Percentiles rank a stretch among this genome's conserved stretches.
phyloP scores from a whole-genome alignment of 2,329 filamentous ascomycete genomes.

The Monosporascus sp. region DNA sequence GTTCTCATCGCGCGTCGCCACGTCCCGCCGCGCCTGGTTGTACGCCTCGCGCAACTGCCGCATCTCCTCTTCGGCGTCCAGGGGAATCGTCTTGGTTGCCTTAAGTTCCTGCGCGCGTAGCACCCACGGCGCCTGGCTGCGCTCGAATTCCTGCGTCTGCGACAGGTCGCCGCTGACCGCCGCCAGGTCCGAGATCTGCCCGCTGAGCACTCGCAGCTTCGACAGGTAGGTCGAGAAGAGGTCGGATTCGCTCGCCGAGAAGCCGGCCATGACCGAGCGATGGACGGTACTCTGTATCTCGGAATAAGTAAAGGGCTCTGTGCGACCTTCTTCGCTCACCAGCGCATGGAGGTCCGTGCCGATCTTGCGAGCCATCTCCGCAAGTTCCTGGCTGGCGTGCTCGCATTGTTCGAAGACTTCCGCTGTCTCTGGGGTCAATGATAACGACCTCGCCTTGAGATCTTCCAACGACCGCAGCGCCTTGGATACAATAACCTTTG shows the following conservation, averaged over 20 bases:
- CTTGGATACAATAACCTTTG: slow-evolving; percentile 79
- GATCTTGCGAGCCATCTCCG: slow-evolving; percentile 59
- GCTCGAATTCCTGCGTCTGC: slow-evolving; percentile 75
- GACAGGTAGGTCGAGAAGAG: slow-evolving; percentile 63
- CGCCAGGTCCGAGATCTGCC: slow-evolving; percentile 64
- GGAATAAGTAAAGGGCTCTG: slow-evolving; percentile 58
- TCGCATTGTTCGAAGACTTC: slow-evolving; percentile 69
- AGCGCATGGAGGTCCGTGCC: slow-evolving; percentile 62
- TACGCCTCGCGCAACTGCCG: slow-evolving; percentile 74
- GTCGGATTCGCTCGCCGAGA: slow-evolving; percentile 57
- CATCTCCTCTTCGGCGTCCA: slow-evolving; percentile 82
- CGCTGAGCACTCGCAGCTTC: slow-evolving; percentile 60
- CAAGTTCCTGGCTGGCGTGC: slow-evolving; percentile 57
- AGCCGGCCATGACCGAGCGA: slow-evolving; percentile 45
- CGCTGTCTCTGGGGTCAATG: slow-evolving; percentile 61
- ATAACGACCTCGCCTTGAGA: slow-evolving; percentile 68
- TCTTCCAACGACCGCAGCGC: slow-evolving; percentile 72
- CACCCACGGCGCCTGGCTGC: slow-evolving; percentile 72
- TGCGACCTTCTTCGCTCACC: slow-evolving; percentile 66
- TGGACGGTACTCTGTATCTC: slow-evolving; percentile 64
- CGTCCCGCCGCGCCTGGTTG: slow-evolving; percentile 66
- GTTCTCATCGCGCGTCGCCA: slow-evolving; percentile 71
- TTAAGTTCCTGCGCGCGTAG: slow-evolving; percentile 76
- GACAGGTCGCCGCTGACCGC: slow-evolving; percentile 65
- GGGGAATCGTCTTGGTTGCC: slow-evolving; percentile 71